Evolutionary conservation across 75 land plant species (phyloP).

Genomic region (Pseudotsuga menziesii): DNA sequence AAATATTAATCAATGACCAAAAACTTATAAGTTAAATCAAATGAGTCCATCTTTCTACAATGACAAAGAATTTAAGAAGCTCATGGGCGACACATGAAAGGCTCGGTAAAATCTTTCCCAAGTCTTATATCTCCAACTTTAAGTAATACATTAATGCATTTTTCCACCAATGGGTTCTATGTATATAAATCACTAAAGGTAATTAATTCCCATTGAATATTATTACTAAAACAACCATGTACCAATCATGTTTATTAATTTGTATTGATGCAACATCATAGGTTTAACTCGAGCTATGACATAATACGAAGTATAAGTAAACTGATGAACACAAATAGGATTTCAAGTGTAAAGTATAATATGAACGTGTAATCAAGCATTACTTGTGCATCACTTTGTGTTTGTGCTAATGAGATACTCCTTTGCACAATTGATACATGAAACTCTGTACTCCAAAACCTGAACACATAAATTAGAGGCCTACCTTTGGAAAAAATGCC

Average conservation of each 20-base stretch:
- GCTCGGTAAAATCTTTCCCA: slow-evolving; percentile 86
- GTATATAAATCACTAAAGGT: slow-evolving; percentile 60
- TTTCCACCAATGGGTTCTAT: slow-evolving; percentile 76
- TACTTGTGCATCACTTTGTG: slow-evolving; percentile 80
- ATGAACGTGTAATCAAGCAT: neutral
- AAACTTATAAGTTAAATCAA: neutral
- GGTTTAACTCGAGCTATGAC: neutral
- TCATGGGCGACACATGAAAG: slow-evolving; percentile 89
- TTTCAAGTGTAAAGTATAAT: neutral
- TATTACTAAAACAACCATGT: neutral
- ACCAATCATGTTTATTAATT: neutral
- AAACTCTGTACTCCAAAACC: slow-evolving; percentile 44
- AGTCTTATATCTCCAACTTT: slow-evolving; percentile 98
- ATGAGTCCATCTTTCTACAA: neutral
- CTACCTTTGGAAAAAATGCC: neutral
- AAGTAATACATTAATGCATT: slow-evolving; percentile 77
- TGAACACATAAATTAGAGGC: neutral
- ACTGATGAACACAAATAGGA: neutral
- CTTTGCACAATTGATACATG: slow-evolving; percentile 78
- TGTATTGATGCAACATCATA: neutral
- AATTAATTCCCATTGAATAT: neutral
- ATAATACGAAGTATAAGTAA: neutral
- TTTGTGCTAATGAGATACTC: slow-evolving; percentile 81
- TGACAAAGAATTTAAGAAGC: slow-evolving; percentile 22
- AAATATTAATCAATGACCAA: neutral